Conservation (phyloP, 2,329 filamentous ascomycete genomes). For the Botrytis porri region DNA sequence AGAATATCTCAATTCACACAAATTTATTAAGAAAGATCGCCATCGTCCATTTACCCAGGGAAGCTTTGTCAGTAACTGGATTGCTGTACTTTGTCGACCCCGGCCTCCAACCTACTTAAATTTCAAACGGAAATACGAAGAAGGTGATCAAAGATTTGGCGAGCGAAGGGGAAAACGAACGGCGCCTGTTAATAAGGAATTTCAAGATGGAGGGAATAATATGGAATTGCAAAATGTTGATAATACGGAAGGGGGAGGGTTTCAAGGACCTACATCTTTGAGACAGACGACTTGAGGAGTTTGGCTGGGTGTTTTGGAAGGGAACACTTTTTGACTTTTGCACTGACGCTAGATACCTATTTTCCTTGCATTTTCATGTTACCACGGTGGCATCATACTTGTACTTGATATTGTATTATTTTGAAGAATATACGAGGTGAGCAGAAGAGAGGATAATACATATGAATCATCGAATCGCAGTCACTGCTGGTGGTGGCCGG, state of each 20-base stretch:
- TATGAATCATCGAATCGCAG: background rate
- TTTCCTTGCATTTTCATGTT: conserved; percentile 12
- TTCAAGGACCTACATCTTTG: conserved; percentile 50
- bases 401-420: conserved; percentile 15
- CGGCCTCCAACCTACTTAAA: conserved; percentile 83
- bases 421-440: background rate
- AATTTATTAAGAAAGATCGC: conserved; percentile 87
- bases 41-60: conserved; percentile 87
- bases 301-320: background rate
- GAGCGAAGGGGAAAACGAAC: conserved; percentile 51
- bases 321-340: background rate
- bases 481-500: conserved; percentile 9
- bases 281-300: conserved; percentile 12
- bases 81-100: conserved; percentile 77
- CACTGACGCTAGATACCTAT: conserved; percentile 14
- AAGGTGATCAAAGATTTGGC: conserved; percentile 83
- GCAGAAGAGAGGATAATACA: background rate
- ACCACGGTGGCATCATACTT: background rate
- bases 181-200: conserved; percentile 47
- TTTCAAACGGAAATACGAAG: conserved; percentile 74
- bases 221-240: conserved; percentile 63
- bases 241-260: conserved; percentile 40
- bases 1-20: conserved; percentile 94
- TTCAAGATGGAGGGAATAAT: conserved; percentile 60
- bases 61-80: conserved; percentile 72